Evolutionary conservation across 495 filamentous ascomycete genomes (phyloP), one percentile per base, ranked within the genome.

Genomic region (Penicillium odoratum): DNA sequence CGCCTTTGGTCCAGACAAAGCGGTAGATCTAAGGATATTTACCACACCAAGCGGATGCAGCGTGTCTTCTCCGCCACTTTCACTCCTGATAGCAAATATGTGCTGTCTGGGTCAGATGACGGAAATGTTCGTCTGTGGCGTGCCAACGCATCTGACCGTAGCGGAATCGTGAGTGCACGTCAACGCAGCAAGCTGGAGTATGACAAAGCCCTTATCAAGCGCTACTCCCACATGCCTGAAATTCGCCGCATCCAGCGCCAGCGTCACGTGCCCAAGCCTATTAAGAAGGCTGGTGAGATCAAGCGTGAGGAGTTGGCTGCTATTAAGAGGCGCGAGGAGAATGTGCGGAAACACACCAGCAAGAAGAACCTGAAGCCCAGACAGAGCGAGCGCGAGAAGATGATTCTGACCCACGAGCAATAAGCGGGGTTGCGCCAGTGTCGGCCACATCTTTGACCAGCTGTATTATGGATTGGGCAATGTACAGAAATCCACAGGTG

Each of bases 1-100:
- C 83, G 93, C 28, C 75, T 97, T 51, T 99, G 91, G 86, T 83
- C 84, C 63, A 83, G 92, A 28, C 81, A 85, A 34, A 80, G 85
- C 47, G 94, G 94, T 8, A 90, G 95, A 71, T 91, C 89, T 4
- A 74, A 92, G 25, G 55, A 99, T 58, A 86, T 97, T 47, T 99
- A 99, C 74, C 94, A 98, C 76, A 98, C 94, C 9, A 92, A 96
- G 74, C 85, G 94, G 53, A 97, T 97, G 95, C 94, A 98, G 78
- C 83, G 85, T 64, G 92, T 96, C n/a, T 97, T 98, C 81, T 88
- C 86, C 18, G 82, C 81, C 51, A 83, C 81, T 56, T 98, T 87
- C 79, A 92, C 91, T 0, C 90, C 92, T 15, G 95, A 98, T 71
- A 88, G 87, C 63, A 88, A 88, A 59, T 98, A 94, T 67, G 71